These are phyloP conservation scores for Clavispora fructus DNA, from an alignment of 805 yeast genomes.

Conservation along the genomic window DNA sequence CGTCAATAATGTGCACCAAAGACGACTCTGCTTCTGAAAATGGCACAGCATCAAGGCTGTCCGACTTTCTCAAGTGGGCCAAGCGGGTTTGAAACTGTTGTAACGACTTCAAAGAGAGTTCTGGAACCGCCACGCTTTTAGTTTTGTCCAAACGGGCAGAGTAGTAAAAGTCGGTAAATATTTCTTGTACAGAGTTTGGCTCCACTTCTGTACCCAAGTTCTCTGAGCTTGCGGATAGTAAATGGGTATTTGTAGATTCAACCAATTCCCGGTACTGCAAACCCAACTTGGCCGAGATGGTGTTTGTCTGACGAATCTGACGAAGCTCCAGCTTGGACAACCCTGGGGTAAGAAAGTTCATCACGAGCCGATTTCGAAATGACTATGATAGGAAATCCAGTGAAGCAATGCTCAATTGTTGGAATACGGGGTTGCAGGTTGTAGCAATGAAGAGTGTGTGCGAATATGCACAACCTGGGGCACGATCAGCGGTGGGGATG, in stretches of 20 bases:
- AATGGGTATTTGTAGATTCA: slow-evolving; percentile 13
- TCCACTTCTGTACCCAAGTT: slow-evolving; percentile 12
- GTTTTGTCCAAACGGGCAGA: slow-evolving; percentile 8
- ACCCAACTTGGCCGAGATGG: slow-evolving; percentile 22
- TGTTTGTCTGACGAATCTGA: slow-evolving; percentile 25
- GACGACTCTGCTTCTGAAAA: not conserved
- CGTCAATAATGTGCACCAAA: slow-evolving; percentile 16
- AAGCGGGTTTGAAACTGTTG: slow-evolving; percentile 4
- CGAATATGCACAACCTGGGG: no score
- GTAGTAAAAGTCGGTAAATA: slow-evolving; percentile 15
- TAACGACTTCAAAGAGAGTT: slow-evolving; percentile 6
- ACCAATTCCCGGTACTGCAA: slow-evolving; percentile 19
- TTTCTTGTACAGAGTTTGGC: slow-evolving; percentile 6
- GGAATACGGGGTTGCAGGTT: no score
- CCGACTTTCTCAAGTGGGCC: not conserved
- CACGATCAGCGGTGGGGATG: no score
- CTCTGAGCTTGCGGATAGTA: slow-evolving; percentile 5
- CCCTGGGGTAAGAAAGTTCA: slow-evolving; percentile 21
- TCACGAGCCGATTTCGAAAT: not conserved
- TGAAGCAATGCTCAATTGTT: no score
- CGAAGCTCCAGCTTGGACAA: slow-evolving; percentile 10
- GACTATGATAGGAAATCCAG: no score
- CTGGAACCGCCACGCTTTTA: slow-evolving; percentile 10
- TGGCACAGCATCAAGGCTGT: not conserved
- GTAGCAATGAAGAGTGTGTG: no score